Base-by-base conservation (phyloP, 2,329 filamentous ascomycete species). In the Dactylellina parvicollis region DNA sequence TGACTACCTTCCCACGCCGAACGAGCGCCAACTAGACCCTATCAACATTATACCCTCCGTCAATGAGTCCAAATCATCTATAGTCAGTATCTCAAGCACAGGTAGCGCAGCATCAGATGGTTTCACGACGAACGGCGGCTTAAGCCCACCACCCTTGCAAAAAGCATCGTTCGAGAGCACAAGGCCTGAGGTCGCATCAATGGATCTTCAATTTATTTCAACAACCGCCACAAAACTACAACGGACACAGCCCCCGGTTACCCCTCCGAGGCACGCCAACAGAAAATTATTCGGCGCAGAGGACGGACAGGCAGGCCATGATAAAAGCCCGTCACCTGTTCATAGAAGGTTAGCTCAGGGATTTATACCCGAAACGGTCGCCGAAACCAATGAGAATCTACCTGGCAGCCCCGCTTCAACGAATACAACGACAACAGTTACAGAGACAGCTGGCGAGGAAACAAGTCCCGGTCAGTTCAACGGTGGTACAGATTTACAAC, bases 41-140 rank as follows among this genome's bases (percentile, higher is more conserved):
- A 73, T 73, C 54, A 73, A 73, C 40, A 65, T 73, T 3, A 66
- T 61, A 12, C 55, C 69, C 16, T 73, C 60, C 7, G 52, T 73
- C 30, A 73, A 73, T 20, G 69, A 73, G 20, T 73, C 69, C 3
- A 73, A 73, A 30, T 66, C 69, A 14, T 73, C 69, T 3, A 73
- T 73, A 14, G 60, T 66, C 34, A 73, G 57, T 12, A 30, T 73
- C 22, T 73, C 69, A n/a, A 73, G 69, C 28, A 73, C 69, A 26
- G 60, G 69, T 18, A 73, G 69, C 44, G 69, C 46, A 22, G 69
- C 46, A 56, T 73, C 69, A 4, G 69, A 73, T n/a, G 46, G 60
- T 47, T 73, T 66, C 38, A 38, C 46, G 9, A 55, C n/a, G n/a
- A 65, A 66, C 34, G 69, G 69, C 9, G 69, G 69, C 1, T 32